Base-by-base conservation (phyloP, 192 early-diverging fungal species). In the Coemansia sp. region DNA sequence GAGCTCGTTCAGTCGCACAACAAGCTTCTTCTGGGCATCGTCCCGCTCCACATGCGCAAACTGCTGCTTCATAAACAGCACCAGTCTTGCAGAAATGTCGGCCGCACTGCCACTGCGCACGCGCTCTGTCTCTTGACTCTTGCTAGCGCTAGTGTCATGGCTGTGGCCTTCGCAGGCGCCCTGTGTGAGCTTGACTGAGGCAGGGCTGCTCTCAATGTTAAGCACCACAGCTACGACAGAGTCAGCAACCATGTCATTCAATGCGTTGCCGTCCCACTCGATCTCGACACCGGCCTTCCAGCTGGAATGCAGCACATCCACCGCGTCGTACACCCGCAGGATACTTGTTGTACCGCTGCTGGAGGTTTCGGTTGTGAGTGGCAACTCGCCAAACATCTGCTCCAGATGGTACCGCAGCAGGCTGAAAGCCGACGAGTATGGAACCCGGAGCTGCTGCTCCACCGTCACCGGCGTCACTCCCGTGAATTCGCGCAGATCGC, bases 241-340 rank as follows among this genome's bases (percentile, higher is more conserved):
- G 65, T 99, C 97, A 6, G 95, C 96, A 1, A 98, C 88, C 90
- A 97, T 95, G 76, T 99, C 97, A 65, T 94, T 96, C 71, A 96
- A 87, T 32, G 89, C 78, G 73, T 94, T 90, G 54, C 96, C 90
- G 40, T 90, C 86, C 97, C 97, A 99, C 73, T 96, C 95, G 21
- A 99, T 74, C 49, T 89, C 82, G 4, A 96, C 78, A 21, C 66
- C 39, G 6, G 61, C 47, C 68, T 52, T 71, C 77, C 68, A 87
- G 85, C 64, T 89, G 82, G 19, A 83, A 76, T 70, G 86, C 59
- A 56, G 84, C 74, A 98, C 88, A 62, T 88, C 89, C 8, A 98
- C 88, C 0, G 88, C 85, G 60, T 92, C 90, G 67, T 92, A 91
- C 6, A 94, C 85, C 55, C 89, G 73, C 41, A 87, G 47, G 1